These are phyloP conservation scores for Lactifluus echinatus DNA, from an alignment of 768 basidiomycete species.

Conservation along the genomic window DNA sequence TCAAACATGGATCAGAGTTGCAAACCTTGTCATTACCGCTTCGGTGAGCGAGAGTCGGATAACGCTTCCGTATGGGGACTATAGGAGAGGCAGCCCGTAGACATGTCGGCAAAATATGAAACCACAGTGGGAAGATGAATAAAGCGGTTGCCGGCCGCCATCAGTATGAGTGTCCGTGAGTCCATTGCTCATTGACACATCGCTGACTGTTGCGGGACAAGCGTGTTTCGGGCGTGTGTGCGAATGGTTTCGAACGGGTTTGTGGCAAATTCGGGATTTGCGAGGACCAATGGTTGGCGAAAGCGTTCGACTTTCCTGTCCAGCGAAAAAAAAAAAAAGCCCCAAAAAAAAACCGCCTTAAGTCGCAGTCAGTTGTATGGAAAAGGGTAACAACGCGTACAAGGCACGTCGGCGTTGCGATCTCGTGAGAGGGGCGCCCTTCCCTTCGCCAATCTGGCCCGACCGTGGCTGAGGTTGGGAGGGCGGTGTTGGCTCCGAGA, in stretches of 20 bases:
- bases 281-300: conserved; percentile 60
- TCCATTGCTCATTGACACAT: background rate
- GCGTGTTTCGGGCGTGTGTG: conserved; percentile 70
- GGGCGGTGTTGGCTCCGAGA: background rate
- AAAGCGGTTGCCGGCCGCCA: background rate
- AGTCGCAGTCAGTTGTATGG: too few species aligned
- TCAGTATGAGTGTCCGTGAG: background rate
- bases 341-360: background rate
- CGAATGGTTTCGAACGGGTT: conserved; percentile 76
- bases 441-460: conserved; percentile 63
- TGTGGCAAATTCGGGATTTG: conserved; percentile 52
- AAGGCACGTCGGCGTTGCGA: conserved; percentile 58
- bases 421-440: conserved; percentile 45
- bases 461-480: conserved; percentile 22
- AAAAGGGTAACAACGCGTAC: conserved; percentile 35
- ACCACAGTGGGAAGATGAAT: background rate
- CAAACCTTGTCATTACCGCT: background rate
- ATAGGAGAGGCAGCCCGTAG: background rate
- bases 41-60: background rate
- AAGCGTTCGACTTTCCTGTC: conserved; percentile 56
- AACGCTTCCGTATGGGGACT: background rate
- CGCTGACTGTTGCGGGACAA: conserved; percentile 41
- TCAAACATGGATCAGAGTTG: background rate
- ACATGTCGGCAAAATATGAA: background rate
- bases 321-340: conserved; percentile 1